Percentiles rank a stretch among this genome's conserved stretches.
These are phyloP conservation scores for Chaetomium strumarium DNA, from an alignment of 2,329 filamentous ascomycete genomes.

Conservation along the genomic window DNA sequence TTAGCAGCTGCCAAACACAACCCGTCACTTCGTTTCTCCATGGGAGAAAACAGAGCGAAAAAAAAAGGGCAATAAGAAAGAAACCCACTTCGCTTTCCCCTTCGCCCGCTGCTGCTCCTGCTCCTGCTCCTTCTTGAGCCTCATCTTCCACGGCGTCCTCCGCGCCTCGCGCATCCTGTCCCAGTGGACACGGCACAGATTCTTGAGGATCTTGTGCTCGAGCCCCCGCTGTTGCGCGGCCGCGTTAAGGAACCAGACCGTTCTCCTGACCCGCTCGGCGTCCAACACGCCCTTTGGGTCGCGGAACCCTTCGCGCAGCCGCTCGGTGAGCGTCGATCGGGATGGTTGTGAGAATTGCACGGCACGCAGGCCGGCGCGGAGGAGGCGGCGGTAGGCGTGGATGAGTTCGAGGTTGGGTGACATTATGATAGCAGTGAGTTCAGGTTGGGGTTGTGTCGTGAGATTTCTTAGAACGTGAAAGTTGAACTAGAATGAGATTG, in stretches of 20 bases:
- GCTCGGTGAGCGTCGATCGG: slow-evolving; percentile 55
- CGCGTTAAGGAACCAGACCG: slow-evolving; percentile 62
- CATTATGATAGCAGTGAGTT: neutral
- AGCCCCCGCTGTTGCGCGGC: slow-evolving; percentile 58
- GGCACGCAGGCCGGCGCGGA: slow-evolving; percentile 60
- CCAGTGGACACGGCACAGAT: slow-evolving; percentile 50
- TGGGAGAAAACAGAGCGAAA: neutral
- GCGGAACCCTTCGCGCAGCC: slow-evolving; percentile 55
- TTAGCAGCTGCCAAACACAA: neutral
- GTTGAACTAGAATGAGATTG: neutral
- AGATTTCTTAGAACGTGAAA: neutral
- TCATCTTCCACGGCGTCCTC: slow-evolving; percentile 26
- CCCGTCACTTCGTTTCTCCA: neutral
- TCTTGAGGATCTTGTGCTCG: slow-evolving; percentile 68
- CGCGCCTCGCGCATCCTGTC: slow-evolving; percentile 31
- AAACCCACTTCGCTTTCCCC: slow-evolving; percentile 18
- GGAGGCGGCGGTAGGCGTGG: slow-evolving; percentile 64
- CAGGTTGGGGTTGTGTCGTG: neutral
- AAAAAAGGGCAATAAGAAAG: slow-evolving; percentile 15
- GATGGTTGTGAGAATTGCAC: slow-evolving; percentile 66
- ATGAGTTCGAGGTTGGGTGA: slow-evolving; percentile 37
- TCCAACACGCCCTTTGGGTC: slow-evolving; percentile 43
- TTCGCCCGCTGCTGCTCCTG: slow-evolving; percentile 6
- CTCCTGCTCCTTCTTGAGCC: slow-evolving; percentile 1
- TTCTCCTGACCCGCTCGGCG: slow-evolving; percentile 51